Evolutionary conservation across 2,329 filamentous ascomycete species (phyloP).

Genomic region (Ophiocordyceps camponoti-floridani): DNA sequence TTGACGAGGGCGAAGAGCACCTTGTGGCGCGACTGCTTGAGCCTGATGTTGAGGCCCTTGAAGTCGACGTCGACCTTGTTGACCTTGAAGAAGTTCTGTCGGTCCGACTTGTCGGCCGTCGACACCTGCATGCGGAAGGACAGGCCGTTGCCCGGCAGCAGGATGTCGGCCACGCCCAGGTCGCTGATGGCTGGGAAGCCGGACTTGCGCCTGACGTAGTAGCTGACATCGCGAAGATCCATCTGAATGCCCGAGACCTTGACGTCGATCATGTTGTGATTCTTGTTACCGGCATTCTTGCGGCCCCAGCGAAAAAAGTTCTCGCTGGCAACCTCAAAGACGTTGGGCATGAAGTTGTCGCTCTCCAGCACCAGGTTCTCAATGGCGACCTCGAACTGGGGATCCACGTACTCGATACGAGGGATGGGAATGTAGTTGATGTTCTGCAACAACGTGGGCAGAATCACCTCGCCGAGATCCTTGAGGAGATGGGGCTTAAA

Average conservation of each 20-base stretch:
- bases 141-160: conserved; percentile 73
- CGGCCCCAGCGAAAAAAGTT: conserved; percentile 93
- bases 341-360: conserved; percentile 91
- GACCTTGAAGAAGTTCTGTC: conserved; percentile 82
- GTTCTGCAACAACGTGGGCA: conserved; percentile 68
- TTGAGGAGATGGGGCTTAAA: conserved; percentile 92
- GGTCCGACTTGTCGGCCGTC: conserved; percentile 57
- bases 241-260: conserved; percentile 82
- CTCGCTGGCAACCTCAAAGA: conserved; percentile 73
- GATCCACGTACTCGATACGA: conserved; percentile 81
- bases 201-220: conserved; percentile 87
- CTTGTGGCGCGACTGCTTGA: conserved; percentile 94
- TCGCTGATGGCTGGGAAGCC: conserved; percentile 83
- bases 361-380: conserved; percentile 93
- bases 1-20: conserved; percentile 73
- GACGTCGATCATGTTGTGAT: conserved; percentile 66
- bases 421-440: conserved; percentile 83
- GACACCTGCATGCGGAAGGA: conserved; percentile 84
- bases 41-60: conserved; percentile 67
- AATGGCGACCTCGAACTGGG: conserved; percentile 68
- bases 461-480: conserved; percentile 71
- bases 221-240: conserved; percentile 79
- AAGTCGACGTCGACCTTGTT: conserved; percentile 75
- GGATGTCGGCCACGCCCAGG: conserved; percentile 73
- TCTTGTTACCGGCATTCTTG: conserved; percentile 67